Percentiles rank a stretch among this genome's conserved stretches.
phyloP scores from a whole-genome alignment of 176 grass and related monocot species.

The Oryza officinalis region DNA sequence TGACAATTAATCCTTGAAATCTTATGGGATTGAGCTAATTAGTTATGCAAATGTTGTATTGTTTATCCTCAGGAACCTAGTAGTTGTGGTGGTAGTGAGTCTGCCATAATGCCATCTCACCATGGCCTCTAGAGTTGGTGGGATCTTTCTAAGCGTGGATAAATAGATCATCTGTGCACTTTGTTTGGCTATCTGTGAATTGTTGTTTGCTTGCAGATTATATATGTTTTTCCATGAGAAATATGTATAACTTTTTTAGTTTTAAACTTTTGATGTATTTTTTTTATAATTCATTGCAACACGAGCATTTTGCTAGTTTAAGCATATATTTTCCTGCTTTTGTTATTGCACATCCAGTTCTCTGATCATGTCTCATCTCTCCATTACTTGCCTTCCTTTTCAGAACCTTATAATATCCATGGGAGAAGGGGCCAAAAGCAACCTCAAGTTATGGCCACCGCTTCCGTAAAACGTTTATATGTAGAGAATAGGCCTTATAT shows the following conservation, averaged over 20 bases:
- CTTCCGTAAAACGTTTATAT: conserved; percentile 89
- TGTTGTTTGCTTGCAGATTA: neutral
- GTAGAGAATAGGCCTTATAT: conserved; percentile 91
- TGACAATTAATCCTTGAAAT: conserved; percentile 11
- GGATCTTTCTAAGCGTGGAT: no score
- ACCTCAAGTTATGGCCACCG: conserved; percentile 83
- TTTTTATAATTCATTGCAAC: neutral
- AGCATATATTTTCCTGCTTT: neutral
- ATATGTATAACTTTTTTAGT: neutral
- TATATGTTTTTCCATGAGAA: neutral
- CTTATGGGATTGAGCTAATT: conserved; percentile 5
- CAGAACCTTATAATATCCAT: conserved; percentile 84
- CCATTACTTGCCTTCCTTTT: conserved; percentile 32
- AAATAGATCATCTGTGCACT: no score
- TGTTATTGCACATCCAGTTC: conserved; percentile 12
- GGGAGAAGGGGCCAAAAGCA: conserved; percentile 94
- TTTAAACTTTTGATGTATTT: neutral
- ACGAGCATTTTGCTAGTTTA: neutral
- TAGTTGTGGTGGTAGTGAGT: neutral
- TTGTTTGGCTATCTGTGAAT: neutral
- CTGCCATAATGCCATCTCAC: neutral
- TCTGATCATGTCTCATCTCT: conserved; percentile 28
- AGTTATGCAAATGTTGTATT: conserved; percentile 29
- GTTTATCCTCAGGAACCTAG: neutral
- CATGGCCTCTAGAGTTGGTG: neutral